phyloP scores from a whole-genome alignment of 2,329 filamentous ascomycete species.

The Penicillium sp. region DNA sequence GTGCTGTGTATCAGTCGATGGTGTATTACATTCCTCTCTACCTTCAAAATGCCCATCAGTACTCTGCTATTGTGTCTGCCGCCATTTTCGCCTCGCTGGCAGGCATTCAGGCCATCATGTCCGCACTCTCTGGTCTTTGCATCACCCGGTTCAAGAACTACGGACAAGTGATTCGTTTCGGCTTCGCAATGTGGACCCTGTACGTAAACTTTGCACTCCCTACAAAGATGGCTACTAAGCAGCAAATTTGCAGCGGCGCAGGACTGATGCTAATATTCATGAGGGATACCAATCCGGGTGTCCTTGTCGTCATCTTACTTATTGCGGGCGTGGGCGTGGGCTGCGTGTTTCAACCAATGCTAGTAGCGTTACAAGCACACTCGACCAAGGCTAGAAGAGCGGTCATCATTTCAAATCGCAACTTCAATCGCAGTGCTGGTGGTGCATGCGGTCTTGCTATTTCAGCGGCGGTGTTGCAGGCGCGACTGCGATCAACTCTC shows the following conservation, averaged over 20 bases:
- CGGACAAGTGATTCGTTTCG: slow-evolving; percentile 52
- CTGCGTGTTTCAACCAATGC: slow-evolving; percentile 47
- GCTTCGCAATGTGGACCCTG: slow-evolving; percentile 44
- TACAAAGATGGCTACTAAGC: not conserved
- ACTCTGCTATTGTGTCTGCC: slow-evolving; percentile 46
- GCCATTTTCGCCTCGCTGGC: slow-evolving; percentile 49
- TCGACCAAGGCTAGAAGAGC: slow-evolving; percentile 53
- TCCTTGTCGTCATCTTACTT: not conserved
- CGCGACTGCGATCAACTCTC: slow-evolving; percentile 28
- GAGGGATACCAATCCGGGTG: not conserved
- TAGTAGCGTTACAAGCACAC: slow-evolving; percentile 56
- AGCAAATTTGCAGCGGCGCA: not conserved
- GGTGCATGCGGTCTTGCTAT: slow-evolving; percentile 55
- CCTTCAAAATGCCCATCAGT: slow-evolving; percentile 52
- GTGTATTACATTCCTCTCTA: slow-evolving; percentile 59
- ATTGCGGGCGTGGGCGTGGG: slow-evolving; percentile 52
- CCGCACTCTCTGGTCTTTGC: slow-evolving; percentile 49
- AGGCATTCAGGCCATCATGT: slow-evolving; percentile 37
- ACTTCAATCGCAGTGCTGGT: slow-evolving; percentile 57
- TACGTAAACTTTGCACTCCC: slow-evolving; percentile 11
- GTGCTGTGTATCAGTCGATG: slow-evolving; percentile 54
- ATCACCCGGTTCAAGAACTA: slow-evolving; percentile 55
- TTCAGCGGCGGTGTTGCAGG: slow-evolving; percentile 48
- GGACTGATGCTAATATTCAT: not conserved
- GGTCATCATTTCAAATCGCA: slow-evolving; percentile 57